Evolutionary conservation across 345 rosid species (phyloP).

Genomic region (Lepidium sativum): DNA sequence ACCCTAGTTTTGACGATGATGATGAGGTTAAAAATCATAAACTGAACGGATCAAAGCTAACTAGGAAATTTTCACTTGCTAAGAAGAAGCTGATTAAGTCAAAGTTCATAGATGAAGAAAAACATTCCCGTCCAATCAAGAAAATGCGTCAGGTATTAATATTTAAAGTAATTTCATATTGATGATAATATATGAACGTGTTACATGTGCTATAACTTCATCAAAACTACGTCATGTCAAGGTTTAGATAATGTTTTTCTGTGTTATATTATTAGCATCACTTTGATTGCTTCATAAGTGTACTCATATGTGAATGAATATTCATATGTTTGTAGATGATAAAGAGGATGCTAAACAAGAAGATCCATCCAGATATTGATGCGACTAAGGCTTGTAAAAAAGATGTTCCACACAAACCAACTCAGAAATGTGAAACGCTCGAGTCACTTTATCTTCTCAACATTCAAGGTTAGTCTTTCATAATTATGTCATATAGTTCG

Average conservation of each 20-base stretch:
- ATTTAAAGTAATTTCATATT: background rate
- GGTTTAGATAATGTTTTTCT: background rate
- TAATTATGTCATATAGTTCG: background rate
- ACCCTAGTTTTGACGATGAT: slow-evolving; percentile 16
- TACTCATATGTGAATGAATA: background rate
- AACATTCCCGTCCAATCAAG: slow-evolving; percentile 52
- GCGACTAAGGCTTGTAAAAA: slow-evolving; percentile 27
- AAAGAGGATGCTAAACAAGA: slow-evolving; percentile 79
- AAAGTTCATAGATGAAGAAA: slow-evolving; percentile 34
- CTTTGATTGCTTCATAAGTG: background rate
- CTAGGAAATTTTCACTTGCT: slow-evolving; percentile 39
- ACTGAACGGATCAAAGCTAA: slow-evolving; percentile 17
- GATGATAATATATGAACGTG: background rate
- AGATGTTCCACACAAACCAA: slow-evolving; percentile 27
- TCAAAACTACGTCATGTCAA: background rate
- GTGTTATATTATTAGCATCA: background rate
- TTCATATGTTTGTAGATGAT: slow-evolving; percentile 41
- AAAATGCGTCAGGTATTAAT: slow-evolving; percentile 43
- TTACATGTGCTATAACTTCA: slow-evolving; percentile 11
- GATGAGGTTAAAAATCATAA: slow-evolving; percentile 4
- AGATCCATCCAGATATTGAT: slow-evolving; percentile 77
- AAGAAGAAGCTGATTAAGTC: slow-evolving; percentile 69
- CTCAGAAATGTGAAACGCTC: slow-evolving; percentile 20
- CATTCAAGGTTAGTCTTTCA: slow-evolving; percentile 29
- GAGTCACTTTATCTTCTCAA: slow-evolving; percentile 45